A percentile compares a stretch with the other conserved stretches of the same genome.
phyloP scores from a whole-genome alignment of 306 rosid genomes.

The Trifolium fragiferum region DNA sequence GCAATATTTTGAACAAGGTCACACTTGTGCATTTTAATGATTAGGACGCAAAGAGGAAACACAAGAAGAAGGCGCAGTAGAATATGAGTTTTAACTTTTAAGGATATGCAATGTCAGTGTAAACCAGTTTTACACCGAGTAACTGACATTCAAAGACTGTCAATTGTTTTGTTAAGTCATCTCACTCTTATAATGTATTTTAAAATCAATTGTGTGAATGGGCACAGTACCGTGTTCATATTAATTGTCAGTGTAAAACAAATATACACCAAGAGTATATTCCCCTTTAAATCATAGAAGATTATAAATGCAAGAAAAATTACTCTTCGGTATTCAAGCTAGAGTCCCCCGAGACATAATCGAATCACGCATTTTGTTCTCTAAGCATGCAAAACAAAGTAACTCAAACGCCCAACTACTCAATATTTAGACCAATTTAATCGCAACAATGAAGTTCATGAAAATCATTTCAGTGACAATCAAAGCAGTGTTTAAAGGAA shows the following conservation, averaged over 20 bases:
- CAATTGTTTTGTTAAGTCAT: neutral
- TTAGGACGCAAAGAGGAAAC: slow-evolving; percentile 2
- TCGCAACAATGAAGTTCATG: neutral
- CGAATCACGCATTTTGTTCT: neutral
- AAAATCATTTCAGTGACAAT: slow-evolving; percentile 1
- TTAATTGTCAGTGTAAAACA: neutral
- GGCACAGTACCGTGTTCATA: neutral
- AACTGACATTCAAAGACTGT: neutral
- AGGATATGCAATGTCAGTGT: neutral
- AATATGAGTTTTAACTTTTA: neutral
- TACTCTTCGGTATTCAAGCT: neutral
- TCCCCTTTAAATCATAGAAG: neutral
- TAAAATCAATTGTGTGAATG: neutral
- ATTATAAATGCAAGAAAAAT: neutral
- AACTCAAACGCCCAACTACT: slow-evolving; percentile 16
- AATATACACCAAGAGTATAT: neutral
- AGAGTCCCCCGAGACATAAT: neutral
- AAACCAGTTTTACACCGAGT: neutral
- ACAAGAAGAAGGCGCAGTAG: slow-evolving; percentile 4
- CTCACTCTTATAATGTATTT: neutral
- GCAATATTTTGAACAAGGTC: neutral
- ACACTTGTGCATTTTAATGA: neutral
- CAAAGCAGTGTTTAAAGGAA: slow-evolving; percentile 1
- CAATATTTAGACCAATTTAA: slow-evolving; percentile 21
- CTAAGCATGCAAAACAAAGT: slow-evolving; percentile 11